Base-by-base conservation (phyloP, 768 basidiomycete species). In the Phylloporus sp. region DNA sequence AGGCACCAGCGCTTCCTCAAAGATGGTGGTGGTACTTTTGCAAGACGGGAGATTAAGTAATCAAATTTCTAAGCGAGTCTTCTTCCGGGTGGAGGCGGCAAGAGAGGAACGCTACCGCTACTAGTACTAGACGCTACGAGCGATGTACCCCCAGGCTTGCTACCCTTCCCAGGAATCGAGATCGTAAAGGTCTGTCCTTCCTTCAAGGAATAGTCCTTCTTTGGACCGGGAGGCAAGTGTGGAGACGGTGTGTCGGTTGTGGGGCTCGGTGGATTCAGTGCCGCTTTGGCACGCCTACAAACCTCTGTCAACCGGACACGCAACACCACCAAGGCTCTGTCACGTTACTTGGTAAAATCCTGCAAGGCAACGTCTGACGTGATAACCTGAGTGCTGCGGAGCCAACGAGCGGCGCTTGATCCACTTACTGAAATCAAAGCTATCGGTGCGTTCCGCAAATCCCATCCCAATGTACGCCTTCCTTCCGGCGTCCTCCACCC, bases 151-250 rank as follows among this genome's bases (percentile, higher is more conserved):
- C 60, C 67, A 6, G 66, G 52, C 15, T 67, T 49, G 62, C 76
- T 76, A 45, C 65, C 70, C 43, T 84, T 80, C n/a, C 92, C 91
- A 7, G 93, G 94, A 49, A 96, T 90, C 27, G 80, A 72, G 54
- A 97, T 95, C 5, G 86, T 84, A 65, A 97, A 94, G 0, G 93
- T 96, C 64, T 97, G 90, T 9, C 93, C 93, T 56, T 92, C 90
- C 65, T 95, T 96, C 56, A 97, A 69, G 31, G 86, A 87, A 67
- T 92, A 96, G 56, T 97, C 93, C 66, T 90, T 90, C 73, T 91
- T 92, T 2, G 90, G 89, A 9, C 85, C 90, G 9, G 75, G 50
- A 11, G 90, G 84, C 46, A 86, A 55, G 54, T 84, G 78, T 9
- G 87, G 81, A n/a, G 86, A 84, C 2, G 77, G 62, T 6, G 71